A percentile compares a stretch with the other conserved stretches of the same genome.
Conservation (phyloP, 2,329 filamentous ascomycete species). For the Zymoseptoria pseudotritici region DNA sequence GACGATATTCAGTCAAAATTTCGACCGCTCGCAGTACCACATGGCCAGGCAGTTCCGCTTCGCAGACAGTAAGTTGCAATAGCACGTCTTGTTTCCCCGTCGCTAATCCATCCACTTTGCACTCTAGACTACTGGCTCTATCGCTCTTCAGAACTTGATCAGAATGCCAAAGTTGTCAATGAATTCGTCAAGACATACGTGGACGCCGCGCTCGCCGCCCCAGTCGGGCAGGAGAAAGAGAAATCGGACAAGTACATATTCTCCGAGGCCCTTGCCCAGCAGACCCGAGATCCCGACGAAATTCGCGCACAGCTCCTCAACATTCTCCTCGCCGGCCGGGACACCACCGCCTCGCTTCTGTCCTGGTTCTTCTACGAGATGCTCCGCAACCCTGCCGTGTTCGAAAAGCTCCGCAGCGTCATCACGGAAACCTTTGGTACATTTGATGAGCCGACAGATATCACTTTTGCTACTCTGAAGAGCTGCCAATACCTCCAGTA, state of each 20-base stretch:
- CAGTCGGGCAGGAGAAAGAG: slow-evolving; percentile 26
- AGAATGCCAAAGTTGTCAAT: slow-evolving; percentile 32
- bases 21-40: slow-evolving; percentile 36
- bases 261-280: slow-evolving; percentile 39
- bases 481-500: slow-evolving; percentile 56
- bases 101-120: no score
- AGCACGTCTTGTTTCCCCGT: no score
- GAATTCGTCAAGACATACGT: slow-evolving; percentile 41
- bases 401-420: slow-evolving; percentile 43
- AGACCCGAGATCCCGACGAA: slow-evolving; percentile 37
- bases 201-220: slow-evolving; percentile 33
- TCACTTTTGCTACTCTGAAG: slow-evolving; percentile 57
- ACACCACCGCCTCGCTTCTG: slow-evolving; percentile 49
- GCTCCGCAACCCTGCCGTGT: slow-evolving; percentile 43
- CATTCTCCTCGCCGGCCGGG: slow-evolving; percentile 63
- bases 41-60: slow-evolving; percentile 32
- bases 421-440: slow-evolving; percentile 43
- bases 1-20: slow-evolving; percentile 35
- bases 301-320: slow-evolving; percentile 42
- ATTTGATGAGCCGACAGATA: slow-evolving; percentile 35
- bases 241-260: slow-evolving; percentile 35
- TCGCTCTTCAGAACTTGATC: not conserved
- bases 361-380: slow-evolving; percentile 49
- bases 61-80: slow-evolving; percentile 14
- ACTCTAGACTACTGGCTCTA: not conserved